Conservation (phyloP, 805 yeast genomes). For the Saccharomycopsis microspora region DNA sequence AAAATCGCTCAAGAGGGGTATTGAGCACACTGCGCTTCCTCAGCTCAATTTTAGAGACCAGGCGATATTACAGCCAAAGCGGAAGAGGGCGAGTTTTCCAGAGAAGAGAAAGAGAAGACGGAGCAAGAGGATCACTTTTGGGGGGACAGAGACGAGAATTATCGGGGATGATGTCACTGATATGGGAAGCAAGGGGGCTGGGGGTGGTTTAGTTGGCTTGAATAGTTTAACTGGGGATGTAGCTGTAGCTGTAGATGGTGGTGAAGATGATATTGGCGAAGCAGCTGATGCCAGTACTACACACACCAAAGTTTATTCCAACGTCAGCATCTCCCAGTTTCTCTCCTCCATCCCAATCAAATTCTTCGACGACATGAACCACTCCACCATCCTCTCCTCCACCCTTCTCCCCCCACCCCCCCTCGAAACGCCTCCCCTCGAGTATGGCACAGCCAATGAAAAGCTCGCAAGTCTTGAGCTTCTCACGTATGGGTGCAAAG, state of each 20-base stretch:
- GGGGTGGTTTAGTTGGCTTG: background rate
- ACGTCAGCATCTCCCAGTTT: constrained; percentile 29
- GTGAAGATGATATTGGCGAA: background rate
- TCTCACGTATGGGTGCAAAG: constrained; percentile 38
- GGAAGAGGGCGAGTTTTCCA: constrained; percentile 8
- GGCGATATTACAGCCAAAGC: constrained; percentile 1
- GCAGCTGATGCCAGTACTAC: background rate
- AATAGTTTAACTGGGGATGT: background rate
- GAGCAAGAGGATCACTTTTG: no score
- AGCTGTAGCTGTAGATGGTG: background rate
- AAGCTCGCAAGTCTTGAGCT: constrained; percentile 33
- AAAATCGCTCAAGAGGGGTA: background rate
- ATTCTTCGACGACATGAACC: constrained; percentile 33
- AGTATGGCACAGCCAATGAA: constrained; percentile 20
- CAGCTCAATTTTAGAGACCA: constrained; percentile 9
- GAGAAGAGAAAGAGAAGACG: background rate
- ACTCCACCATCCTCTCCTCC: constrained; percentile 10
- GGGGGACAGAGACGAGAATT: no score
- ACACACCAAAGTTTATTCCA: constrained; percentile 19
- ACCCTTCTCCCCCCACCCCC: constrained; percentile 11
- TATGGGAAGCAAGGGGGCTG: background rate
- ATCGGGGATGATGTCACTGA: background rate
- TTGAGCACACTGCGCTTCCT: constrained; percentile 1
- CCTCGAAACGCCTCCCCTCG: constrained; percentile 12
- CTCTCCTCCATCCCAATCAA: constrained; percentile 29